Percentiles rank a stretch among this genome's conserved stretches.
Evolutionary conservation across 2,329 filamentous ascomycete genomes (phyloP).

Genomic region (Cercospora sojina): DNA sequence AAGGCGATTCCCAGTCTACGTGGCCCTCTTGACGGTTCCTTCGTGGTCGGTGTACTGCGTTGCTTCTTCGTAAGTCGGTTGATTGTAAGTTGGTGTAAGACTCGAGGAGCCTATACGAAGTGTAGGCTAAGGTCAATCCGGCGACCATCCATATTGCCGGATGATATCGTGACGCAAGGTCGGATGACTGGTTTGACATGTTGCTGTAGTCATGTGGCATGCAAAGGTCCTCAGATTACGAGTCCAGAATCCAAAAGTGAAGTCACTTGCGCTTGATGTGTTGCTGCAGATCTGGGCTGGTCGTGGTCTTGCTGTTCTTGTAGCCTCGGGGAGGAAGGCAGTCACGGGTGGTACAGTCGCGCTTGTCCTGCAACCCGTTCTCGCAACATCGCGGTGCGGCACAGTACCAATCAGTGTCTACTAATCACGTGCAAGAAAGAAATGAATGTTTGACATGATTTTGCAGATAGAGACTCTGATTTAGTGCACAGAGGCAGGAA

Average conservation of each 20-base stretch:
- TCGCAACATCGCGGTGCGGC: neutral
- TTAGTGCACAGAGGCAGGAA: neutral
- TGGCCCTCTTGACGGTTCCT: constrained; percentile 11
- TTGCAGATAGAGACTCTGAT: neutral
- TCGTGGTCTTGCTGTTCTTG: neutral
- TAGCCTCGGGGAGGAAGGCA: neutral
- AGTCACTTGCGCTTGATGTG: neutral
- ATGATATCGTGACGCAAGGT: constrained; percentile 38
- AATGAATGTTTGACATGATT: neutral
- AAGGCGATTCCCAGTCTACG: constrained; percentile 13
- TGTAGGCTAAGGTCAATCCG: constrained; percentile 56
- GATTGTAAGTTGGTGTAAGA: constrained; percentile 13
- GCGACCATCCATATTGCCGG: constrained; percentile 58
- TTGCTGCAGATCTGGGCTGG: neutral
- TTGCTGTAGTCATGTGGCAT: constrained; percentile 20
- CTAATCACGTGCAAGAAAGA: neutral
- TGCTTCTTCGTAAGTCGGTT: constrained; percentile 25
- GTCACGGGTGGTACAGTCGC: neutral
- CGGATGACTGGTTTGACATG: constrained; percentile 26
- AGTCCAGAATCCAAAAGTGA: neutral
- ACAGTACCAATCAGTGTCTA: neutral
- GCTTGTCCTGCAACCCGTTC: neutral
- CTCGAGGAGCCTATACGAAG: constrained; percentile 59
- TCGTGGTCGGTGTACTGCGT: constrained; percentile 26
- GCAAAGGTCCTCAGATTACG: neutral